Base-by-base conservation (phyloP, 83 land plant species). In the Thuja plicata region DNA sequence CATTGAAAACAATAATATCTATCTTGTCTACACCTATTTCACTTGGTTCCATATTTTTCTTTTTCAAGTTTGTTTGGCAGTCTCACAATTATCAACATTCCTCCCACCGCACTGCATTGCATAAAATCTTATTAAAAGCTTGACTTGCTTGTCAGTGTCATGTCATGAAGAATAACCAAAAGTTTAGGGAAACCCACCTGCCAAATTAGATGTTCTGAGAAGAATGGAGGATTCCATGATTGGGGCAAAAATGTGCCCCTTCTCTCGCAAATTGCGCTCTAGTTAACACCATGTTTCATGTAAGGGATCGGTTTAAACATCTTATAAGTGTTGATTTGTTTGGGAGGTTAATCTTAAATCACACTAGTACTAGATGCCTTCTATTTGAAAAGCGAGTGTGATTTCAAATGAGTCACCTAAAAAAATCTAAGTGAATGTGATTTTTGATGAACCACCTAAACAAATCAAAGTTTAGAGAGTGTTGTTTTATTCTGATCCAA, bases 151-250 rank as follows among this genome's bases (percentile, higher is more conserved):
- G 34, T 40, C 5, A 40, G 24, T 38, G 7, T 79, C 3, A 40
- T 6, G 1, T 11, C 37, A 10, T 5, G 40, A 17, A 40, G 83
- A 27, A 50, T 15, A 11, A 24, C 1, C 1, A 8, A 66, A 8
- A 24, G 30, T 7, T 5, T 24, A 46, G 43, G 46, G 50, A 21
- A 46, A n/a, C 4, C 8, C 8, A 40, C 85, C 50, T 83, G 32
- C 85, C 85, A 52, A 46, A 2, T n/a, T 10, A 83, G 85, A 83
- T 45, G 52, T n/a, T 82, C 41, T 45, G 45, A 24, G 85, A n/a
- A 82, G 85, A 82, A 82, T 45, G 27, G 43, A 11, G 13, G 85
- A 82, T 12, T 41, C 85, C 54, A 82, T 82, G 24, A 83, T n/a
- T 11, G 54, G 34, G 85, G 35, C 11, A 83, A 83, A 17, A 83